Percentiles rank a stretch among this genome's conserved stretches.
Evolutionary conservation across 257 asterid genomes (phyloP).

Genomic region (Capsicum rhomboideum): DNA sequence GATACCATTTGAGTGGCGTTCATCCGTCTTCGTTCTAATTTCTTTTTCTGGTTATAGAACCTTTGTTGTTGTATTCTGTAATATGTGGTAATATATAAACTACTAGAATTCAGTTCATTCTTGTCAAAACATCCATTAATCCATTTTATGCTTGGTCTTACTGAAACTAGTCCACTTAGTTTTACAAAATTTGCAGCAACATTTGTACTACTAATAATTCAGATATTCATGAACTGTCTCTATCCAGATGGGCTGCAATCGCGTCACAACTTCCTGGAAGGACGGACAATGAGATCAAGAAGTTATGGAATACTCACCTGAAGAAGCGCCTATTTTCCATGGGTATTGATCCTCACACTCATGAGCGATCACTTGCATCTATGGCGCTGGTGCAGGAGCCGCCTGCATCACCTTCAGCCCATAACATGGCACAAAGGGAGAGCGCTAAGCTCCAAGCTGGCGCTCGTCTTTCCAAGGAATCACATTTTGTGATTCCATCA

Average conservation of each 20-base stretch:
- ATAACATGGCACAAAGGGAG: conserved; percentile 99
- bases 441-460: conserved; percentile 89
- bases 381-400: conserved; percentile 10
- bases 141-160: no score
- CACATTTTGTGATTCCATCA: conserved; percentile 28
- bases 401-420: conserved; percentile 54
- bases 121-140: no score
- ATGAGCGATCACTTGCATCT: conserved; percentile 36
- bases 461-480: conserved; percentile 72
- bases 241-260: conserved; percentile 83
- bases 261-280: conserved; percentile 91
- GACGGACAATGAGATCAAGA: conserved; percentile 91
- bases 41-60: no score
- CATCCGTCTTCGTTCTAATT: background rate
- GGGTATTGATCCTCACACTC: conserved; percentile 85
- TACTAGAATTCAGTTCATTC: no score
- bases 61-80: no score
- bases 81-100: no score
- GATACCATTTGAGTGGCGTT: no score
- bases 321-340: conserved; percentile 58
- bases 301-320: conserved; percentile 91
- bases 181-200: background rate
- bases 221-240: background rate
- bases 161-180: background rate
- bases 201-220: background rate